Evolutionary conservation across 768 basidiomycete genomes (phyloP).

Genomic region (Myochromella boudieri): DNA sequence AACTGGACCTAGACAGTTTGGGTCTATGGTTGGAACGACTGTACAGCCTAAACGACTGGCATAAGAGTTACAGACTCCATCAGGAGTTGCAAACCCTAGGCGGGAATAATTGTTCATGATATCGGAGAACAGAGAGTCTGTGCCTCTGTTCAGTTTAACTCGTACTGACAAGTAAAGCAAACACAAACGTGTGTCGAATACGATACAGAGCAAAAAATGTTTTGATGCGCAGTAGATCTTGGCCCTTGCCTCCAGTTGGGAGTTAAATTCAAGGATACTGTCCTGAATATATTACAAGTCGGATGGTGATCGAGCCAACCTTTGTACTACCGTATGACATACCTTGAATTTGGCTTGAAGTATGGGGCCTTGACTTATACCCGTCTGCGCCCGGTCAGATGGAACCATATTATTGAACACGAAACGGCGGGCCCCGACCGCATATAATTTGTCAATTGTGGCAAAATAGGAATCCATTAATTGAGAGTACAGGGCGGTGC

Average conservation of each 20-base stretch:
- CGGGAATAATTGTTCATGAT: constrained; percentile 18
- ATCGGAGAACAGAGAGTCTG: constrained; percentile 18
- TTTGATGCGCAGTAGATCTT: constrained; percentile 17
- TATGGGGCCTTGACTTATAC: constrained; percentile 13
- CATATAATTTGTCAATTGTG: constrained; percentile 19
- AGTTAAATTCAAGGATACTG: constrained; percentile 21
- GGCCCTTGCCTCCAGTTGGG: constrained; percentile 17
- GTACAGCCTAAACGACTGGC: constrained; percentile 15
- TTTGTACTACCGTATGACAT: background rate
- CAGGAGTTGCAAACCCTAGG: constrained; percentile 20
- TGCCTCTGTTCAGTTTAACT: too few relatives aligned
- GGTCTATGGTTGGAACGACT: constrained; percentile 10
- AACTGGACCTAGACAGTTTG: constrained; percentile 21
- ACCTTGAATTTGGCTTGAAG: constrained; percentile 21
- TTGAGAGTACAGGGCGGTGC: constrained; percentile 16
- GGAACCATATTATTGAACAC: constrained; percentile 23
- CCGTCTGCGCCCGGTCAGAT: constrained; percentile 21
- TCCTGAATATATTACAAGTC: constrained; percentile 3
- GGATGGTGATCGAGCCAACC: background rate
- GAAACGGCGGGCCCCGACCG: constrained; percentile 21
- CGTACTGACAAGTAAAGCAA: too few relatives aligned
- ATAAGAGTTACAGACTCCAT: constrained; percentile 18
- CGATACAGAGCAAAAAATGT: constrained; percentile 14
- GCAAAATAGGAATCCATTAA: constrained; percentile 20
- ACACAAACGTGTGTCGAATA: constrained; percentile 20